Base-by-base conservation (phyloP, 345 rosid genomes). In the Toxicodendron radicans region DNA sequence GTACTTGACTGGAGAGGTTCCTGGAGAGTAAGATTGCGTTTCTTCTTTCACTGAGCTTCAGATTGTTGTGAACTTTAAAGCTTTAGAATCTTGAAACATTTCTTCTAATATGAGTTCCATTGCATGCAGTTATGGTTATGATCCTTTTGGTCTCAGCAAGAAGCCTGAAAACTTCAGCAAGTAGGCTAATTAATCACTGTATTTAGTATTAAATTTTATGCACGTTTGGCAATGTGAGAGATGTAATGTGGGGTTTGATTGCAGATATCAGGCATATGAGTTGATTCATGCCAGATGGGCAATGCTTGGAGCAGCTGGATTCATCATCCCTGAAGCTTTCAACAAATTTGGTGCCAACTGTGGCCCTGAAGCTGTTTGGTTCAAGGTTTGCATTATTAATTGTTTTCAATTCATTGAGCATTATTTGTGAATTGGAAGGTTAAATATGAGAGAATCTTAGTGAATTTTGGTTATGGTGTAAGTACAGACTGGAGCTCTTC, bases 321-420 rank as follows among this genome's bases (percentile, higher is more conserved):
- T 83, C 84, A 87, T 95, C 79, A 91, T 92, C 76, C 99, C 98
- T 35, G 98, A 95, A 85, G 97, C 97, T 56, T 91, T 89, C 66
- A 92, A 95, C 94, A 95, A 95, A 82, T 95, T 75, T 32, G 99
- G 99, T 7, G 99, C 99, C 71, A 91, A 92, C 87, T 95, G 99
- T 23, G 98, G 99, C 12, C 99, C 99, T 45, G 98, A 95, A 87
- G 99, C 99, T 2, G 98, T 92, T 60, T 91, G 98, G 99, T 95
- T 95, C 77, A 92, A 91, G 97, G 97, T 94, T 30, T 14, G 27
- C 3, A 24, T 38, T 59, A 16, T 66, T 20, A 43, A 66, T 0
- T 16, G 43, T 62, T 18, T 52, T 65, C 72, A 49, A 43, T 27
- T 53, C 7, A 24, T 43, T 54, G 4, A 2, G 10, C 46, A 18